Evolutionary conservation across 441 rosid species (phyloP), one percentile per base, ranked within the genome.

Genomic region (California macrophylla): DNA sequence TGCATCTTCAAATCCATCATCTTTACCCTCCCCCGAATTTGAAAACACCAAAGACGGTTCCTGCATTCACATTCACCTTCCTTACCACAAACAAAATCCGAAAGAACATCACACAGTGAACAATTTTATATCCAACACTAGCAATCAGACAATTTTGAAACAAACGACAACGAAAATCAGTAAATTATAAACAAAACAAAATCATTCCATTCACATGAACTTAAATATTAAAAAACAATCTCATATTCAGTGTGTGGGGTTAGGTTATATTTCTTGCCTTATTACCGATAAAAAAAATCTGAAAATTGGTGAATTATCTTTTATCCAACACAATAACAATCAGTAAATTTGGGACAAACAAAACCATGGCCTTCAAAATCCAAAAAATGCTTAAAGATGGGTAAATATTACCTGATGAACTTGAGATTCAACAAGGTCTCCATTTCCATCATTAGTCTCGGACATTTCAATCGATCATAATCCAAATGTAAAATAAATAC

Each of bases 1-100:
- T 16, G 98, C 97, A 85, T 93, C 97, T 26, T 81, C 87, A 74
- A 93, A 93, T 93, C 85, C 82, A 72, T 93, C 98, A 65, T 93
- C 97, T 74, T 77, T 91, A 13, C 62, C 69, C 2, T 56, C 75
- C 64, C 25, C 72, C 6, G 71, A 71, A 64, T 62, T 63, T 4
- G 50, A 54, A 45, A 3, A 25, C 34, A 3, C 34, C 34, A 36
- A 10, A 25, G 10, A 9, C 4, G 8, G 16, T 29, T 25, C 42
- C 66, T 63, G 42, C 32, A 13, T 63, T 28, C 32, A 63, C 38
- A 28, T 63, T 28, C 32, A 63, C 56, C 56, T 47, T 47, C 56
- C 21, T 47, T 16, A 47, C 56, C 56, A 47, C 56, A 47, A 47
- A 13, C 64, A 60, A 25, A 60, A 56, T 56, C 29, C 32, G 3